Evolutionary conservation across 768 basidiomycete species (phyloP).

Genomic region (Pleurotus eryngii): DNA sequence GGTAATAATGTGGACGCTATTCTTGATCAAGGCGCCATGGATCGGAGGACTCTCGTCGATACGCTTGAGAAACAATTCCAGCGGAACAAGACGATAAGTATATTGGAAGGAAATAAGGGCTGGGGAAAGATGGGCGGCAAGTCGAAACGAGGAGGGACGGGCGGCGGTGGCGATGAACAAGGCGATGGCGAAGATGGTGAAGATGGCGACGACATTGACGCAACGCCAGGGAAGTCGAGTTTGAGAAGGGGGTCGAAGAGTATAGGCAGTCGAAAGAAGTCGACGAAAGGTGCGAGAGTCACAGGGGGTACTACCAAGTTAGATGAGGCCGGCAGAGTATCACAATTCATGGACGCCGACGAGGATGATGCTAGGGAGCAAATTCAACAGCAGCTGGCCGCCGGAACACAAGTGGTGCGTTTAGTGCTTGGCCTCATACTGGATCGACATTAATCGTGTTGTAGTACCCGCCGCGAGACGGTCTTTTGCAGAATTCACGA

Average conservation of each 20-base stretch:
- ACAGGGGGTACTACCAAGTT: conserved; percentile 15
- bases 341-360: conserved; percentile 90
- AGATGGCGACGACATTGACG: conserved; percentile 49
- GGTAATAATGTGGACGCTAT: conserved; percentile 75
- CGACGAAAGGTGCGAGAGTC: conserved; percentile 19
- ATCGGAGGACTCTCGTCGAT: conserved; percentile 77
- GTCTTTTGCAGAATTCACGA: conserved; percentile 59
- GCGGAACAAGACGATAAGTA: conserved; percentile 78
- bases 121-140: conserved; percentile 25
- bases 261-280: conserved; percentile 28
- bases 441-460: background rate
- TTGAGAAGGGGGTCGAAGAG: conserved; percentile 30
- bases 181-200: conserved; percentile 30
- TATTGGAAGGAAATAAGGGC: conserved; percentile 69
- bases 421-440: background rate
- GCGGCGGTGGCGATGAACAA: background rate
- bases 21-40: conserved; percentile 66
- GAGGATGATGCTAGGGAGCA: conserved; percentile 81
- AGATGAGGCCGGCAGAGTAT: conserved; percentile 53
- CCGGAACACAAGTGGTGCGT: conserved; percentile 67
- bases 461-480: conserved; percentile 62
- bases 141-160: conserved; percentile 16
- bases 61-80: conserved; percentile 81
- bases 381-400: conserved; percentile 80
- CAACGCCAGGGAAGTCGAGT: conserved; percentile 56